phyloP scores from a whole-genome alignment of 352 stramenopile species.

The Thraustochytrium sp. region DNA sequence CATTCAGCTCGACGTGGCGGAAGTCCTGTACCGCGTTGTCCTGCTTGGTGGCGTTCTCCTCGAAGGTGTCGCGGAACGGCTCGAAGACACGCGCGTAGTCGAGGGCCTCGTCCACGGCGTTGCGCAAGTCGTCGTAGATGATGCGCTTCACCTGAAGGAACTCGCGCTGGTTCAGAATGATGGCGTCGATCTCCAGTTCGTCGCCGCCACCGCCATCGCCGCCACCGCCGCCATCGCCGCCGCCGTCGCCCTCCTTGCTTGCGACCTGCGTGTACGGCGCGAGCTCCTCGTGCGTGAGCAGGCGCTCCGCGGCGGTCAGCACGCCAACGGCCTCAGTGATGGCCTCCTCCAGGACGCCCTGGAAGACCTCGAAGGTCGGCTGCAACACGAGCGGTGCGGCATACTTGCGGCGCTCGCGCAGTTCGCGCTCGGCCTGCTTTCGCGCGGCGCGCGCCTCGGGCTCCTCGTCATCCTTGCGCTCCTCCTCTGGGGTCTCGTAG shows the following conservation, averaged over 20 bases:
- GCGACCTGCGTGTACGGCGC: constrained; percentile 70
- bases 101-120: constrained; percentile 57
- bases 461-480: not conserved
- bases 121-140: constrained; percentile 51
- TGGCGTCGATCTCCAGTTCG: constrained; percentile 38
- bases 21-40: constrained; percentile 63
- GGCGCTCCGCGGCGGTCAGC: constrained; percentile 46
- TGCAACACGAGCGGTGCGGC: not conserved
- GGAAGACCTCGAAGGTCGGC: not conserved
- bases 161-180: constrained; percentile 50
- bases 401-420: not conserved
- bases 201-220: not conserved
- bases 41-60: constrained; percentile 71
- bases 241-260: constrained; percentile 61
- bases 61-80: constrained; percentile 74
- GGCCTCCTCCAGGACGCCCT: not conserved
- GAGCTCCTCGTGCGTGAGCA: constrained; percentile 70
- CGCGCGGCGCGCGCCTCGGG: not conserved
- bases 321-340: constrained; percentile 25
- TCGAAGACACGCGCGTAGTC: constrained; percentile 80
- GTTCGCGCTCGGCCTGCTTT: not conserved
- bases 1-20: constrained; percentile 60
- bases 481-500: not conserved
- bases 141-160: constrained; percentile 46
- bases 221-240: constrained; percentile 38